Percentiles rank a stretch among this genome's conserved stretches.
phyloP scores from a whole-genome alignment of 169 alveolate species.

The Plasmodium yoelii region DNA sequence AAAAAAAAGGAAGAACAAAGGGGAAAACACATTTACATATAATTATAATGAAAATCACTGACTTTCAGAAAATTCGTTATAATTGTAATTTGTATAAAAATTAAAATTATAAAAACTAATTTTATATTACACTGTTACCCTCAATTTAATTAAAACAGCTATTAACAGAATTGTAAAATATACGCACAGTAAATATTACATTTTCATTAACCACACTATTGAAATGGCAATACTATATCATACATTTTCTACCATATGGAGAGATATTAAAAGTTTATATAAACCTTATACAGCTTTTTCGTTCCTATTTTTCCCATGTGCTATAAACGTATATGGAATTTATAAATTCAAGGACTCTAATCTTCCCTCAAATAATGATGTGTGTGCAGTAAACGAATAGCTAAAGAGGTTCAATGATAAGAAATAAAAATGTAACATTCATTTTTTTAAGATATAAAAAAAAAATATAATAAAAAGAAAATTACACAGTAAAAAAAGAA shows the following conservation, averaged over 20 bases:
- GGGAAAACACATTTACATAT: too few species aligned
- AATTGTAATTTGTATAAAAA: too few species aligned
- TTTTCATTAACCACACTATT: too few species aligned
- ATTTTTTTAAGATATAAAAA: background rate
- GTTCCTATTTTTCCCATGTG: conserved; percentile 73
- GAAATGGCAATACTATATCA: conserved; percentile 65
- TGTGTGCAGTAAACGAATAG: conserved; percentile 30
- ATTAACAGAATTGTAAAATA: too few species aligned
- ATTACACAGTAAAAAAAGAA: too few species aligned
- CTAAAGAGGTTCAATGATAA: conserved; percentile 18
- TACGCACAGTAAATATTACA: too few species aligned
- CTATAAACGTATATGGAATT: conserved; percentile 68
- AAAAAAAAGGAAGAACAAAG: too few species aligned
- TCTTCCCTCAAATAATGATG: conserved; percentile 25
- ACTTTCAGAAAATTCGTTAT: too few species aligned
- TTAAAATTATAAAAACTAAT: too few species aligned
- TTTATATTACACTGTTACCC: too few species aligned
- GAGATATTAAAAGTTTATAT: conserved; percentile 63
- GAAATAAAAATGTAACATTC: background rate
- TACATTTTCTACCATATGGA: conserved; percentile 49
- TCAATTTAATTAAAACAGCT: too few species aligned
- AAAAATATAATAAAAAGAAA: background rate
- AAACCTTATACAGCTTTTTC: conserved; percentile 77
- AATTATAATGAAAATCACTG: too few species aligned
- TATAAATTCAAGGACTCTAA: conserved; percentile 53